phyloP scores from a whole-genome alignment of 805 yeast genomes.

The Candida khao-thaluensis region DNA sequence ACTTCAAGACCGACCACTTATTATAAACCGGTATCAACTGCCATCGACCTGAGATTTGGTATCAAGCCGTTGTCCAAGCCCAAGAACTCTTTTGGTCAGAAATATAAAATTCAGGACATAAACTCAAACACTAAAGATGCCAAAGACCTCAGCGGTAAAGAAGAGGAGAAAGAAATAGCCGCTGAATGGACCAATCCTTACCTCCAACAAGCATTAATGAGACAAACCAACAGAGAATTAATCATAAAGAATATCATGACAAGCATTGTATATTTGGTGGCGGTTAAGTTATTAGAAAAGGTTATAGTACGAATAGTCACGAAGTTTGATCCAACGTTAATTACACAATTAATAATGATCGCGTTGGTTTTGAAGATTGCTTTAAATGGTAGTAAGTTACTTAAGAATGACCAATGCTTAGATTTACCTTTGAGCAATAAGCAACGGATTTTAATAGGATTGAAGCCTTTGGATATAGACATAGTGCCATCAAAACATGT shows the following conservation, averaged over 20 bases:
- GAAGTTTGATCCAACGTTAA: neutral
- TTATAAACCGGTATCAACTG: conserved; percentile 31
- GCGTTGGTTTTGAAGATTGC: conserved; percentile 9
- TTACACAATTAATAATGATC: neutral
- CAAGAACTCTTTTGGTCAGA: conserved; percentile 1
- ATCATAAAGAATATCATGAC: conserved; percentile 29
- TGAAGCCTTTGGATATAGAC: conserved; percentile 19
- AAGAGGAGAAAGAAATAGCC: conserved; percentile 9
- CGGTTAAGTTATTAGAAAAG: conserved; percentile 15
- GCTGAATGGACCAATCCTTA: conserved; percentile 44
- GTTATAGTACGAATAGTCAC: conserved; percentile 4
- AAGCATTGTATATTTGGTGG: conserved; percentile 28
- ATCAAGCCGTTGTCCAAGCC: conserved; percentile 25
- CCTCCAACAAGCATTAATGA: conserved; percentile 41
- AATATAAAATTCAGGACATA: neutral
- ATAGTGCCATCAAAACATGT: conserved; percentile 1
- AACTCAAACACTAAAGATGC: neutral
- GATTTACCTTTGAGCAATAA: conserved; percentile 49
- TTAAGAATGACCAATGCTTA: conserved; percentile 46
- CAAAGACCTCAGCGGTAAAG: too few species aligned
- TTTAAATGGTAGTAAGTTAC: conserved; percentile 16
- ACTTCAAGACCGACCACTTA: conserved; percentile 24
- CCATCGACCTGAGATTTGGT: conserved; percentile 26
- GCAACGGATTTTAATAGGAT: conserved; percentile 49
- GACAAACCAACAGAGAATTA: conserved; percentile 44